These are phyloP conservation scores for Aspergillus olivimuriae DNA, from an alignment of 495 filamentous ascomycete genomes.

Conservation along the genomic window DNA sequence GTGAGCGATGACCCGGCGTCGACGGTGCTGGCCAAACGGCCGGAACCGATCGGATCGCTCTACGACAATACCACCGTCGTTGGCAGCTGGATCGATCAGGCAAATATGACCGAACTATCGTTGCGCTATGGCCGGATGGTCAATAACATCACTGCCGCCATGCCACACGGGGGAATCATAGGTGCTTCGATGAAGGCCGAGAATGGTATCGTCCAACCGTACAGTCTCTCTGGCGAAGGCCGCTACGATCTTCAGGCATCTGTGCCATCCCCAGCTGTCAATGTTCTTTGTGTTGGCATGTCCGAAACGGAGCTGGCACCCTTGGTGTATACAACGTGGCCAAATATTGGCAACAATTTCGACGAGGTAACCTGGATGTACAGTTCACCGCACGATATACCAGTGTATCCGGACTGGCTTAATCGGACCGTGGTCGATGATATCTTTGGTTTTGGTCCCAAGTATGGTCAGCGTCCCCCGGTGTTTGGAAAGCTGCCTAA, in stretches of 20 bases:
- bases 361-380: conserved; percentile 27
- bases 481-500: conserved; percentile 57
- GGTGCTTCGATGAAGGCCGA: conserved; percentile 48
- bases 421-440: conserved; percentile 62
- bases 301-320: conserved; percentile 49
- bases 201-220: conserved; percentile 63
- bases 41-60: conserved; percentile 47
- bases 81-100: conserved; percentile 52
- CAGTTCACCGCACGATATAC: conserved; percentile 14
- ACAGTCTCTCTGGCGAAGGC: conserved; percentile 56
- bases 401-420: conserved; percentile 26
- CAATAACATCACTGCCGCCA: conserved; percentile 68
- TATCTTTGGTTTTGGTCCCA: conserved; percentile 56
- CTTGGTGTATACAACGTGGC: conserved; percentile 55
- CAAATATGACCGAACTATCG: conserved; percentile 42
- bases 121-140: conserved; percentile 43
- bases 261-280: conserved; percentile 57
- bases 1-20: conserved; percentile 28
- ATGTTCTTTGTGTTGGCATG: conserved; percentile 65
- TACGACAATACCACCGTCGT: conserved; percentile 60
- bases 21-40: conserved; percentile 35
- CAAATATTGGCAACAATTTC: conserved; percentile 29
- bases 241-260: conserved; percentile 59
- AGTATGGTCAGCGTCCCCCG: conserved; percentile 47
- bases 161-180: conserved; percentile 64